phyloP scores from a whole-genome alignment of 2,329 filamentous ascomycete genomes.

The Sclerotinia trifoliorum region DNA sequence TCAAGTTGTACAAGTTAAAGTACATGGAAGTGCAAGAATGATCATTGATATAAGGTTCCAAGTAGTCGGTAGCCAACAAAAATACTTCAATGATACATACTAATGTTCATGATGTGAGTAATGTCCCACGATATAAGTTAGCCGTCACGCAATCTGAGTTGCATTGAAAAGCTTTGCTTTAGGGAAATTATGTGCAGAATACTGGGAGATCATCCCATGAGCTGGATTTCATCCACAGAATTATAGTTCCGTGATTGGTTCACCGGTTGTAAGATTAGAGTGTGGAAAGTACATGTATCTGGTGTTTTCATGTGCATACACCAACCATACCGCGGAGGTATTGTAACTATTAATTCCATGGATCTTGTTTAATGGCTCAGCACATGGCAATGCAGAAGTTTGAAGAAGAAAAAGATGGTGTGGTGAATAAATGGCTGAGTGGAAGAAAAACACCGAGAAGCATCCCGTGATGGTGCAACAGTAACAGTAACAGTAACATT shows the following conservation, averaged over 20 bases:
- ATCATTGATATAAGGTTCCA: constrained; percentile 3
- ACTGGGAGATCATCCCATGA: not conserved
- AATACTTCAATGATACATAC: not conserved
- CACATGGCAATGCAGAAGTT: constrained; percentile 9
- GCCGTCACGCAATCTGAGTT: not conserved
- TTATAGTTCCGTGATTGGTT: not conserved
- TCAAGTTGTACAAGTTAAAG: constrained; percentile 2
- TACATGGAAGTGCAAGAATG: constrained; percentile 6
- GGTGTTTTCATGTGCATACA: constrained; percentile 2
- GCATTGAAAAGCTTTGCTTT: not conserved
- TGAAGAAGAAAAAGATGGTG: not conserved
- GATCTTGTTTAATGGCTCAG: constrained; percentile 9
- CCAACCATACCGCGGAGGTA: not conserved
- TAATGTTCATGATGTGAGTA: constrained; percentile 3
- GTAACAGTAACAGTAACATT: not conserved
- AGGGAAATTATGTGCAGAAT: not conserved
- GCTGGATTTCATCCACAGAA: not conserved
- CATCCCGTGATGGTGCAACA: not conserved
- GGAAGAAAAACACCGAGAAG: constrained; percentile 4
- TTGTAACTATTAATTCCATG: not conserved
- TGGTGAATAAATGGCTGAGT: not conserved
- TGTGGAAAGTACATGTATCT: constrained; percentile 12
- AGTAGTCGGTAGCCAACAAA: constrained; percentile 10
- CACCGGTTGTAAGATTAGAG: not conserved
- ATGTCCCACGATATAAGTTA: constrained; percentile 3